Percentiles rank a stretch among this genome's conserved stretches.
phyloP scores from a whole-genome alignment of 257 asterid species.

The Gentiana dahurica region DNA sequence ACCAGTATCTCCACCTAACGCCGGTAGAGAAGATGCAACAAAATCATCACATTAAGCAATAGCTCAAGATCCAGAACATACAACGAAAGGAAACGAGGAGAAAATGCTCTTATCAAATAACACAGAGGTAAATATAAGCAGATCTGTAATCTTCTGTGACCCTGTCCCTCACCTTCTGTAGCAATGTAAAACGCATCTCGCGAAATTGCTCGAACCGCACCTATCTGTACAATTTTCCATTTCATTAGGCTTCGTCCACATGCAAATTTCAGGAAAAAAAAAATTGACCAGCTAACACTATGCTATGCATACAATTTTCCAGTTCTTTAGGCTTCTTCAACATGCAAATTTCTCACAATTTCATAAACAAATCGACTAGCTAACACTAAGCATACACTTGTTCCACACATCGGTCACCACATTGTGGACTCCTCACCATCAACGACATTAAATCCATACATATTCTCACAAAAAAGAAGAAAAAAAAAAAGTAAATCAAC shows the following conservation, averaged over 20 bases:
- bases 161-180: conserved; percentile 35
- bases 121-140: not conserved
- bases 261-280: not conserved
- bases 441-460: too few species aligned
- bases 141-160: not conserved
- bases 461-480: not conserved
- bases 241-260: too few species aligned
- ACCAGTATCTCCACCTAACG: conserved; percentile 31
- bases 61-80: not conserved
- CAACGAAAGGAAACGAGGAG: too few species aligned
- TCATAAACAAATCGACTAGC: too few species aligned
- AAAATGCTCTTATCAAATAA: too few species aligned
- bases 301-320: too few species aligned
- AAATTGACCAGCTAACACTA: too few species aligned
- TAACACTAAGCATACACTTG: too few species aligned
- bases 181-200: conserved; percentile 74
- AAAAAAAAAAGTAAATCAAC: not conserved
- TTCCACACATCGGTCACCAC: too few species aligned
- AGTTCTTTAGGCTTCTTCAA: too few species aligned
- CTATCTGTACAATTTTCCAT: conserved; percentile 34
- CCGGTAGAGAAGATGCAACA: not conserved
- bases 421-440: too few species aligned
- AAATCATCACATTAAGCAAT: not conserved
- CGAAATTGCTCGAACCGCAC: conserved; percentile 78
- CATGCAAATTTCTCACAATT: not conserved